A percentile compares a stretch with the other conserved stretches of the same genome.
Evolutionary conservation across 1,139 yeast genomes (phyloP).

Genomic region (Protomyces macrosporus): DNA sequence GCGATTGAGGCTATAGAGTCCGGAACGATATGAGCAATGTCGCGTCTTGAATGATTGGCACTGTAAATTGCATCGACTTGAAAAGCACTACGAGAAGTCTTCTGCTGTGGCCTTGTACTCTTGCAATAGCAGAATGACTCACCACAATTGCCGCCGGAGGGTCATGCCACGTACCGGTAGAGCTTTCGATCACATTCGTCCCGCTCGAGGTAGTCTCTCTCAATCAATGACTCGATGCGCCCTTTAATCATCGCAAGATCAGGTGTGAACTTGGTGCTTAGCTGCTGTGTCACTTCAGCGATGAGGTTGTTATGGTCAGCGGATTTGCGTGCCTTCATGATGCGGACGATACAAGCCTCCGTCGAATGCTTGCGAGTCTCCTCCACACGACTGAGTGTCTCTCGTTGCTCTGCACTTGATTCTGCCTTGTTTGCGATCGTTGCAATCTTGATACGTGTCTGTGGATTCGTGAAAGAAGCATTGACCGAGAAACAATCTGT

Average conservation of each 20-base stretch:
- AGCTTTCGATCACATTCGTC: constrained; percentile 56
- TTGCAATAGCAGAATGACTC: no score
- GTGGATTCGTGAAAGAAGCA: constrained; percentile 63
- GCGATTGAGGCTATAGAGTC: no score
- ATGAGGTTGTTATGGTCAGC: constrained; percentile 61
- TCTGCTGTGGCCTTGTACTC: no score
- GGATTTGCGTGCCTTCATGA: constrained; percentile 70
- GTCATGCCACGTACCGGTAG: constrained; percentile 67
- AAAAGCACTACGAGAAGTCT: no score
- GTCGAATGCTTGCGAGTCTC: constrained; percentile 55
- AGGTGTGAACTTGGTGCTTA: constrained; percentile 63
- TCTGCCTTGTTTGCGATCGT: constrained; percentile 54
- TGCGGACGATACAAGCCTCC: constrained; percentile 84
- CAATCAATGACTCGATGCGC: constrained; percentile 74
- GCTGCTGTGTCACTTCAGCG: constrained; percentile 59
- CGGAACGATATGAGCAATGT: no score
- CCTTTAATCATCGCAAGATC: constrained; percentile 63
- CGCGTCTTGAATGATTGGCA: no score
- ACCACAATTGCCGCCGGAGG: no score
- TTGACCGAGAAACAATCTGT: constrained; percentile 67
- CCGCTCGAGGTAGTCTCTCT: constrained; percentile 75
- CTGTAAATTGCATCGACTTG: no score
- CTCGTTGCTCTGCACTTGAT: constrained; percentile 43
- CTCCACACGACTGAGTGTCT: constrained; percentile 44
- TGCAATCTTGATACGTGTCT: constrained; percentile 67